These are phyloP conservation scores for Pilobolus umbonatus DNA, from an alignment of 192 early-diverging fungal genomes.

Conservation along the genomic window DNA sequence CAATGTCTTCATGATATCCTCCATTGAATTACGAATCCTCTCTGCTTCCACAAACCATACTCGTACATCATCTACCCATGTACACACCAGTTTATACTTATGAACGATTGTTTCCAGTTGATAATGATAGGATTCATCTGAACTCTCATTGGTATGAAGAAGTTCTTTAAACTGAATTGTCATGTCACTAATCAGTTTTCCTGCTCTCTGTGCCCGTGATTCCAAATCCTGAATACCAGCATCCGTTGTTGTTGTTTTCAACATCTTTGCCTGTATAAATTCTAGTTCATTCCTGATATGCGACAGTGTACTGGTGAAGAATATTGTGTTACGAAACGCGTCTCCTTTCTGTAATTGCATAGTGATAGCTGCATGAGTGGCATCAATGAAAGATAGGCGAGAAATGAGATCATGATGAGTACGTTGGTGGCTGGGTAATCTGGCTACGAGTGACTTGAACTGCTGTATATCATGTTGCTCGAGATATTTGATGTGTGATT, in stretches of 20 bases:
- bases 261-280: slow-evolving; percentile 35
- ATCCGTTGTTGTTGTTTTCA: slow-evolving; percentile 36
- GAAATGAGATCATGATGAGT: neutral
- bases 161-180: slow-evolving; percentile 13
- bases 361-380: slow-evolving; percentile 5
- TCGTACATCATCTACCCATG: slow-evolving; percentile 36
- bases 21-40: slow-evolving; percentile 38
- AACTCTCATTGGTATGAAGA: neutral
- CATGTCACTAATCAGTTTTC: slow-evolving; percentile 7
- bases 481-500: neutral
- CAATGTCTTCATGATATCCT: slow-evolving; percentile 26
- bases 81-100: slow-evolving; percentile 20
- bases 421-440: neutral
- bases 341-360: slow-evolving; percentile 11
- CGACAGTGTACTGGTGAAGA: neutral
- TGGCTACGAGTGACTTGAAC: neutral
- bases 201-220: slow-evolving; percentile 9
- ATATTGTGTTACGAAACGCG: neutral
- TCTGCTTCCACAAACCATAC: slow-evolving; percentile 44
- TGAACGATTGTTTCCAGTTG: slow-evolving; percentile 16
- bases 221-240: slow-evolving; percentile 33
- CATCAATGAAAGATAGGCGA: slow-evolving; percentile 1
- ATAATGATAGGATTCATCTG: neutral
- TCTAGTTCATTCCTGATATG: slow-evolving; percentile 26
- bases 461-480: neutral